Evolutionary conservation across 2,329 filamentous ascomycete genomes (phyloP).

Genomic region (Ophiostoma sp.): DNA sequence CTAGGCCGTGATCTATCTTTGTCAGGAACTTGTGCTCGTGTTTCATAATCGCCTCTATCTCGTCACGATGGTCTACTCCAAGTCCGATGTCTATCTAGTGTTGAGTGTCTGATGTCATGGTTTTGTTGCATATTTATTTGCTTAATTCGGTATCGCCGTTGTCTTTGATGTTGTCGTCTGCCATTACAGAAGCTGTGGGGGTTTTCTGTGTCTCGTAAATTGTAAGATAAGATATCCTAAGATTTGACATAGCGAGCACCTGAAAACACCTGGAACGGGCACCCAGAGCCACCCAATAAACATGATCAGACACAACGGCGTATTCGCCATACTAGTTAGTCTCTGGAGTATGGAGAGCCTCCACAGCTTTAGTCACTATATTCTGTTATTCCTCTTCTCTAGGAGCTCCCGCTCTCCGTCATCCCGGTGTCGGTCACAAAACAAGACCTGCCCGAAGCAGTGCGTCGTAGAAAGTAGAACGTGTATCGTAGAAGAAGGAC

Average conservation of each 20-base stretch:
- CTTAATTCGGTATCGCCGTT: too few species aligned
- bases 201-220: too few species aligned
- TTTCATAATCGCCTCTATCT: constrained; percentile 4
- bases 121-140: neutral
- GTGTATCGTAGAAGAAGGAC: neutral
- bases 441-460: neutral
- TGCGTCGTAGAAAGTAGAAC: neutral
- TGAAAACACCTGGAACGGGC: neutral
- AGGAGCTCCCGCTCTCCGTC: constrained; percentile 2
- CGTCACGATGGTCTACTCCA: neutral
- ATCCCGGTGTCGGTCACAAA: constrained; percentile 5
- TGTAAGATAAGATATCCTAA: too few species aligned
- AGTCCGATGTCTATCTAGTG: neutral
- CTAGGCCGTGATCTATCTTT: neutral
- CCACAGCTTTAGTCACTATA: constrained; percentile 9
- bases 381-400: constrained; percentile 1
- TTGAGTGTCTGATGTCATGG: neutral
- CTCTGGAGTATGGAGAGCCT: neutral
- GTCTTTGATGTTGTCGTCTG: too few species aligned
- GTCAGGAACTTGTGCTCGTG: neutral
- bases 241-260: too few species aligned
- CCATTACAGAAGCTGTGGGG: too few species aligned
- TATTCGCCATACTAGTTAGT: too few species aligned
- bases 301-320: too few species aligned
- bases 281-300: neutral